Base-by-base conservation (phyloP, 345 rosid genomes). In the Litchi chinensis region DNA sequence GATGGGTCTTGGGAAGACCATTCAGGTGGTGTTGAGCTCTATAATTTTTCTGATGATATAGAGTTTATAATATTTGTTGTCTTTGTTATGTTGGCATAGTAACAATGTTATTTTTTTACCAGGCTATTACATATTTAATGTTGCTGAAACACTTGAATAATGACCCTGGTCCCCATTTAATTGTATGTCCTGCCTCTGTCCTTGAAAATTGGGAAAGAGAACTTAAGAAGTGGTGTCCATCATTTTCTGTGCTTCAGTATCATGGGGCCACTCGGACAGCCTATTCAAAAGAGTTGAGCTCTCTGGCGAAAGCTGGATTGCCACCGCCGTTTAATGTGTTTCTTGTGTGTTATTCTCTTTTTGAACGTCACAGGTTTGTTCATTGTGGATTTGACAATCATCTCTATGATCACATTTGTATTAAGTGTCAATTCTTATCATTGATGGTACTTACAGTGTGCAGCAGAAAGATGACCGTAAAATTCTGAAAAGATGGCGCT, bases 191-290 rank as follows among this genome's bases (percentile, higher is more conserved):
- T 79, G 98, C 98, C 74, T 96, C 99, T 75, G 83, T 96, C 77
- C 82, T 94, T 90, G 99, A 96, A 81, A 96, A 96, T 81, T 96
- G 99, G 99, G 98, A 93, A 87, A 91, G 99, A 86, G 98, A 96
- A 79, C 92, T 93, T 76, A 91, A 91, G 80, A 94, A 87, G 78
- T 97, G 99, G 99, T 97, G 98, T 84, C 99, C 99, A 3, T 94
- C 99, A 21, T 94, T 97, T 85, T 87, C 93, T 71, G 90, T 93
- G 50, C 92, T 97, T 78, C 97, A 87, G 63, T 94, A 91, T 81
- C 99, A 94, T 82, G 98, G 99, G 66, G 88, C 92, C 77, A 89
- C 75, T 0, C 83, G 95, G 84, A 88, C 99, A 82, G 90, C 94
- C 77, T 90, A 89, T 80, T 90, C 99, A 40, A 94, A 89, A 83